A percentile compares a stretch with the other conserved stretches of the same genome.
Evolutionary conservation across 495 filamentous ascomycete species (phyloP).

Genomic region (Apiosordaria backusii): DNA sequence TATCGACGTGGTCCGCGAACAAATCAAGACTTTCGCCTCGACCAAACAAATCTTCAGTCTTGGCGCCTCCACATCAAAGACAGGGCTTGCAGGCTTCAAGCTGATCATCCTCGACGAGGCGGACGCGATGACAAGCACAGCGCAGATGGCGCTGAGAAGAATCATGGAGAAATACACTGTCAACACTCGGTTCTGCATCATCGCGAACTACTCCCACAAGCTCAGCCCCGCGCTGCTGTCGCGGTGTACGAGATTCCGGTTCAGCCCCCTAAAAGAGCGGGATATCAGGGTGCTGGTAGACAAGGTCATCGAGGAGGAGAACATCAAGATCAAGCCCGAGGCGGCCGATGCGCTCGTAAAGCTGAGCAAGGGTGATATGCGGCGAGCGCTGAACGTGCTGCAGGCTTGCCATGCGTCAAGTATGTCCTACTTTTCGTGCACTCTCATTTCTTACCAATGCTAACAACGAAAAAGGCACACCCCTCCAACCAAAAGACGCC

Average conservation of each 20-base stretch:
- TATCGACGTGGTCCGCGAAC: constrained; percentile 97
- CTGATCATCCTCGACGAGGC: constrained; percentile 97
- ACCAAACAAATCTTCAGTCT: constrained; percentile 57
- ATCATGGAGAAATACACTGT: constrained; percentile 99
- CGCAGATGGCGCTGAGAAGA: constrained; percentile 92
- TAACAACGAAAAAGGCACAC: constrained; percentile 52
- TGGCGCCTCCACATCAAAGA: constrained; percentile 34
- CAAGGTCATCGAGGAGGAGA: constrained; percentile 83
- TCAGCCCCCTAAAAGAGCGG: constrained; percentile 82
- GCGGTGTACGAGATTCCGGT: constrained; percentile 90
- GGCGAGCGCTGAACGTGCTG: constrained; percentile 88
- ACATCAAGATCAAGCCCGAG: constrained; percentile 74
- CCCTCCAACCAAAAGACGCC: constrained; percentile 61
- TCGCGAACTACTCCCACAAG: constrained; percentile 99
- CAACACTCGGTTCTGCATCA: constrained; percentile 97
- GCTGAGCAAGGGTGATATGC: constrained; percentile 94
- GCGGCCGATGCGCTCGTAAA: constrained; percentile 77
- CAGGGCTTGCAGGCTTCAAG: constrained; percentile 73
- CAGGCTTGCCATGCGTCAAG: constrained; percentile 95
- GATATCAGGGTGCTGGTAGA: constrained; percentile 85
- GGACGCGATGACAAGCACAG: constrained; percentile 94
- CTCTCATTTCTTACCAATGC: not conserved
- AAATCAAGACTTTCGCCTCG: constrained; percentile 98
- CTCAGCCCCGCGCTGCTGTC: constrained; percentile 92
- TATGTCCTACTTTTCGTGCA: constrained; percentile 35